Conservation (phyloP, 495 filamentous ascomycete genomes). For the Evernia prunastri region DNA sequence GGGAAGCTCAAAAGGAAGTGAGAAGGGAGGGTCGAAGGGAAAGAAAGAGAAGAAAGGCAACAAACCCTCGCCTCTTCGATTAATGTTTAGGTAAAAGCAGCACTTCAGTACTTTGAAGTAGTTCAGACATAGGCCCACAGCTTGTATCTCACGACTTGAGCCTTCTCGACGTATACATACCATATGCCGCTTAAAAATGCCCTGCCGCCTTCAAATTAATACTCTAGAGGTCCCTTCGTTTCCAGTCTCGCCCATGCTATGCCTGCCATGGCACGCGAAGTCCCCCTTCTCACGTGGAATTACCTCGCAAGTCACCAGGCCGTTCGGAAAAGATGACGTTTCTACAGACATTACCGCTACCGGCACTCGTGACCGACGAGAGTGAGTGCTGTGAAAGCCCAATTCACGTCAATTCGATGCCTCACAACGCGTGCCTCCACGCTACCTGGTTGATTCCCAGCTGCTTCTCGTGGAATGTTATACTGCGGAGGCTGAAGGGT, state of each 20-base stretch:
- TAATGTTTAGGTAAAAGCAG: constrained; percentile 21
- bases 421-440: neutral
- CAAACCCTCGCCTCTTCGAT: constrained; percentile 27
- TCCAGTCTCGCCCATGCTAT: neutral
- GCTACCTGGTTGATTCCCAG: neutral
- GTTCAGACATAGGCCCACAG: neutral
- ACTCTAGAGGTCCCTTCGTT: neutral
- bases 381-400: neutral
- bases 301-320: neutral
- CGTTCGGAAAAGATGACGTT: neutral
- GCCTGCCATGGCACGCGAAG: neutral
- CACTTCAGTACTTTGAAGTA: neutral
- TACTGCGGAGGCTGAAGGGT: neutral
- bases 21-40: constrained; percentile 29
- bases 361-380: neutral
- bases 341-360: neutral
- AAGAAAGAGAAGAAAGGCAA: constrained; percentile 25
- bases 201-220: neutral
- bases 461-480: neutral
- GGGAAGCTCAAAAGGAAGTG: constrained; percentile 26
- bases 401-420: neutral
- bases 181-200: neutral
- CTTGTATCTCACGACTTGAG: neutral
- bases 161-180: neutral
- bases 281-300: neutral